Evolutionary conservation across 352 stramenopile species (phyloP).

Genomic region (Peronosclerospora sorghi): DNA sequence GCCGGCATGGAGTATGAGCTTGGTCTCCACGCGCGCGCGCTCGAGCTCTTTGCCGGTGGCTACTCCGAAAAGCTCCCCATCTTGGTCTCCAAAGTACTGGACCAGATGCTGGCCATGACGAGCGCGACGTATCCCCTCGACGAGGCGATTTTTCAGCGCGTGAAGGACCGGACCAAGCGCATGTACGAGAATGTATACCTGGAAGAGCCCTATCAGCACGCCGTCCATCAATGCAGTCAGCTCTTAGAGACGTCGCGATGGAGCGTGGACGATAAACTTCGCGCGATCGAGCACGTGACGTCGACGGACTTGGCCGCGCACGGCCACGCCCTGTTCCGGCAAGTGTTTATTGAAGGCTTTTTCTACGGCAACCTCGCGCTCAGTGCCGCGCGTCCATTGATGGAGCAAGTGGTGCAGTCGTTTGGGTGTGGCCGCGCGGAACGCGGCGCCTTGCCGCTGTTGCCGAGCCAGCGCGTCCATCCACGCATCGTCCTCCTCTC

Average conservation of each 20-base stretch:
- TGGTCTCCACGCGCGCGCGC: conserved; percentile 41
- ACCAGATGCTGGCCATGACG: conserved; percentile 37
- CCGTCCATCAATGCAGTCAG: conserved; percentile 62
- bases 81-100: conserved; percentile 65
- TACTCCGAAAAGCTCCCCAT: conserved; percentile 87
- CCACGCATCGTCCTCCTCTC: conserved; percentile 48
- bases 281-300: conserved; percentile 47
- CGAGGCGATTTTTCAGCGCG: conserved; percentile 59
- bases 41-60: conserved; percentile 78
- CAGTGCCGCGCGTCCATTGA: conserved; percentile 14
- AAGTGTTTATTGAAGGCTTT: conserved; percentile 60
- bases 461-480: conserved; percentile 35
- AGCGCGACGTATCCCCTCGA: conserved; percentile 41
- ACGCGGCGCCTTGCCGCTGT: conserved; percentile 27
- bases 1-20: conserved; percentile 71
- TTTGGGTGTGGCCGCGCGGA: no score
- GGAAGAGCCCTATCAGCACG: conserved; percentile 87
- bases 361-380: conserved; percentile 62
- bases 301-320: conserved; percentile 41
- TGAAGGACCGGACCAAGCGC: conserved; percentile 78
- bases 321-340: conserved; percentile 46
- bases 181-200: conserved; percentile 84
- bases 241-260: conserved; percentile 68
- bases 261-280: conserved; percentile 80
- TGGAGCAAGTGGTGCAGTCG: conserved; percentile 32